phyloP scores from a whole-genome alignment of 139 green algal species.

The Chlamydomonas sphaeroides region DNA sequence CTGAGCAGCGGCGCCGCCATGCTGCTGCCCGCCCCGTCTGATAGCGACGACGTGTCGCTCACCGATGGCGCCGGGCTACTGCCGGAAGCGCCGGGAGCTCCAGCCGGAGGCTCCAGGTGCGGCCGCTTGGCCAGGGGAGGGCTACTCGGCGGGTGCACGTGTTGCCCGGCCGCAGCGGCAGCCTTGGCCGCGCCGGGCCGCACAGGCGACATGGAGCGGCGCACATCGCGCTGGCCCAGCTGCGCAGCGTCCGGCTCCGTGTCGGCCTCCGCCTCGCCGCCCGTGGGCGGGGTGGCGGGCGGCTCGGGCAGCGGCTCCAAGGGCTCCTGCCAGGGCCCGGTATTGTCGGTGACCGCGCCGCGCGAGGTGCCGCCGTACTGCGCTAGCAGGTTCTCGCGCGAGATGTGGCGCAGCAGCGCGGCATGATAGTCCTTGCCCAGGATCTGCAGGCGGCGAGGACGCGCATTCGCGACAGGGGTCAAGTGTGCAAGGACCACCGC shows the following conservation, averaged over 20 bases:
- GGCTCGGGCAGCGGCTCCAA: neutral
- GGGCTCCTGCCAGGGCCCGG: conserved; percentile 30
- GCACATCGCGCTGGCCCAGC: no score
- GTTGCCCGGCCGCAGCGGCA: neutral
- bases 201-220: neutral
- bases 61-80: conserved; percentile 13
- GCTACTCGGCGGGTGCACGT: neutral
- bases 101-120: neutral
- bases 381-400: conserved; percentile 38
- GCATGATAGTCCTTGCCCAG: conserved; percentile 36
- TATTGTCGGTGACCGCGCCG: conserved; percentile 8
- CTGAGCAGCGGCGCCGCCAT: conserved; percentile 33
- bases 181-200: neutral
- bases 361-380: conserved; percentile 42
- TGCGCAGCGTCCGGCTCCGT: no score
- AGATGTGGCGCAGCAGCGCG: conserved; percentile 38
- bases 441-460: conserved; percentile 29
- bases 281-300: neutral
- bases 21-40: neutral
- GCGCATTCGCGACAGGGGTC: no score
- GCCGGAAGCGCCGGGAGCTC: no score
- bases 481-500: no score
- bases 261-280: neutral
- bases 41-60: conserved; percentile 7
- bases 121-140: neutral